These are phyloP conservation scores for Magnolia sinica DNA, from an alignment of 164 flowering plant genomes.

Conservation along the genomic window DNA sequence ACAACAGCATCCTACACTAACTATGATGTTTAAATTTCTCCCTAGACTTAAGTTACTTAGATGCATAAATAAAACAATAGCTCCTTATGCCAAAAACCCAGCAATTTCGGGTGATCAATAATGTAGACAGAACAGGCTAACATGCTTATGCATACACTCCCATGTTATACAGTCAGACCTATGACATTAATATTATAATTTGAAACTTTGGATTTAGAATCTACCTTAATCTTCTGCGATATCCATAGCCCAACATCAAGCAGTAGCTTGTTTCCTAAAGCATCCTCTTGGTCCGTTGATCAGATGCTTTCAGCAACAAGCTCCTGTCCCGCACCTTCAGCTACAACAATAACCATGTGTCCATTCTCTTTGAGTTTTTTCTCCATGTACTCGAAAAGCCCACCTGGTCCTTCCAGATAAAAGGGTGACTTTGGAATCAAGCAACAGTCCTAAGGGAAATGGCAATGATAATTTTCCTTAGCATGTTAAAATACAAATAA, in stretches of 20 bases:
- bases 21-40: too few relatives aligned
- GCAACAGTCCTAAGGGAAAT: conserved; percentile 46
- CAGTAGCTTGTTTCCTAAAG: conserved; percentile 76
- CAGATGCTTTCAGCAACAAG: conserved; percentile 36
- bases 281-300: conserved; percentile 50
- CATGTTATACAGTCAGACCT: too few relatives aligned
- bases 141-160: background rate
- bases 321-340: conserved; percentile 72
- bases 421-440: conserved; percentile 66
- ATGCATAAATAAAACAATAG: too few relatives aligned
- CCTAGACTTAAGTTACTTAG: too few relatives aligned
- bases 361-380: conserved; percentile 51
- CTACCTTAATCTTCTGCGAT: conserved; percentile 67
- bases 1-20: too few relatives aligned
- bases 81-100: too few relatives aligned
- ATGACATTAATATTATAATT: too few relatives aligned
- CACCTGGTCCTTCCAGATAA: conserved; percentile 57
- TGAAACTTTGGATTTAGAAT: background rate
- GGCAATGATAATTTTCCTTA: background rate
- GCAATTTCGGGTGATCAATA: too few relatives aligned
- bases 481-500: background rate
- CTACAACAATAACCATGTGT: conserved; percentile 60
- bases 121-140: background rate
- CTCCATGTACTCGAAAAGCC: conserved; percentile 49
- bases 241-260: conserved; percentile 80